phyloP scores from a whole-genome alignment of 495 filamentous ascomycete genomes.

The Penicillium nucicola region DNA sequence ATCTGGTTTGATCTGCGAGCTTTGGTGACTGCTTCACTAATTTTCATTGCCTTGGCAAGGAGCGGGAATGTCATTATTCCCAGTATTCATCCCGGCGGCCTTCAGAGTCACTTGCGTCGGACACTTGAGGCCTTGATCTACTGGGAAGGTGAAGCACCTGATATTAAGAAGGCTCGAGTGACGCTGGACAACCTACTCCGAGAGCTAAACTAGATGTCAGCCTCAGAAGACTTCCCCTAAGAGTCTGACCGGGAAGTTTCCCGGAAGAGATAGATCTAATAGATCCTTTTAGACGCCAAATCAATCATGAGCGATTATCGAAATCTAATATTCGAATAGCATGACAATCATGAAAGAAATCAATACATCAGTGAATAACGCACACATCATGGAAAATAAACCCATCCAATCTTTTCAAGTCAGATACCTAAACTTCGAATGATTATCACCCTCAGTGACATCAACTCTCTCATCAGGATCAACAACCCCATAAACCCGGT shows the following conservation, averaged over 20 bases:
- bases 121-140: conserved; percentile 4
- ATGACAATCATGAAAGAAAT: too few relatives aligned
- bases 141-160: conserved; percentile 9
- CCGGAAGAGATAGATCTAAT: background rate
- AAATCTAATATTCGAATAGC: background rate
- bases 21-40: conserved; percentile 5
- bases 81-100: background rate
- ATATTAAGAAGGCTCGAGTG: conserved; percentile 5
- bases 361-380: too few relatives aligned
- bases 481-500: conserved; percentile 25
- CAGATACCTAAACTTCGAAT: conserved; percentile 25
- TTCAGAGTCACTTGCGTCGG: background rate
- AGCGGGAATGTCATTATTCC: conserved; percentile 3
- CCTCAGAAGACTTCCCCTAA: background rate
- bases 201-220: background rate
- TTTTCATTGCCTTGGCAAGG: conserved; percentile 2
- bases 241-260: background rate
- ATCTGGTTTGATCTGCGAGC: conserved; percentile 10
- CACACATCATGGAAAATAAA: too few relatives aligned
- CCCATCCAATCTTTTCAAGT: conserved; percentile 4
- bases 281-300: background rate
- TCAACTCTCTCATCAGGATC: conserved; percentile 18
- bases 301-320: too few relatives aligned
- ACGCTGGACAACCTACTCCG: background rate
- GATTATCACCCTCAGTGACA: conserved; percentile 25